phyloP scores from a whole-genome alignment of 306 rosid species.

The Macrotyloma uniflorum region DNA sequence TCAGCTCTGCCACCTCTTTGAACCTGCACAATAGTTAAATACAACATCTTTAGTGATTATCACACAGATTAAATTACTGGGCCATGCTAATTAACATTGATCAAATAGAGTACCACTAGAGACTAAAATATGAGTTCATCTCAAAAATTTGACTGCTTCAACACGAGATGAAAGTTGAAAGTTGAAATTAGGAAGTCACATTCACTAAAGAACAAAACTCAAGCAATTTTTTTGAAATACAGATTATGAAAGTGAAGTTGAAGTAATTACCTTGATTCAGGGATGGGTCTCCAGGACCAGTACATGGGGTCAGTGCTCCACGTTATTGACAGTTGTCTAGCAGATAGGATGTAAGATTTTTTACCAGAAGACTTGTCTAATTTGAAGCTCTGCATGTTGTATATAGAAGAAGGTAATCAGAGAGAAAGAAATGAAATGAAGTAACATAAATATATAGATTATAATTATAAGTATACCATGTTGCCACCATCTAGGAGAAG shows the following conservation, averaged over 20 bases:
- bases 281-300: conserved; percentile 63
- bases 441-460: too few relatives aligned
- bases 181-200: neutral
- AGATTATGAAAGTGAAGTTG: neutral
- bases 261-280: conserved; percentile 56
- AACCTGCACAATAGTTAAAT: conserved; percentile 43
- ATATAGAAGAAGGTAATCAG: neutral
- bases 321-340: conserved; percentile 54
- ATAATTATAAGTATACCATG: conserved; percentile 46
- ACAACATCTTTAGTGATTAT: too few relatives aligned
- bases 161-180: neutral
- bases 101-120: neutral
- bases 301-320: conserved; percentile 60
- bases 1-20: conserved; percentile 57
- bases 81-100: neutral
- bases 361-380: conserved; percentile 58
- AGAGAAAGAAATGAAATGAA: neutral
- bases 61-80: too few relatives aligned
- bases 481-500: conserved; percentile 59
- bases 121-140: neutral
- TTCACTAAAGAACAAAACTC: too few relatives aligned
- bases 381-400: conserved; percentile 49
- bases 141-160: neutral
- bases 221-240: too few relatives aligned
- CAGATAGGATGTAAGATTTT: conserved; percentile 54